Conservation (phyloP, 768 basidiomycete genomes). For the Fomitopsis serialis region DNA sequence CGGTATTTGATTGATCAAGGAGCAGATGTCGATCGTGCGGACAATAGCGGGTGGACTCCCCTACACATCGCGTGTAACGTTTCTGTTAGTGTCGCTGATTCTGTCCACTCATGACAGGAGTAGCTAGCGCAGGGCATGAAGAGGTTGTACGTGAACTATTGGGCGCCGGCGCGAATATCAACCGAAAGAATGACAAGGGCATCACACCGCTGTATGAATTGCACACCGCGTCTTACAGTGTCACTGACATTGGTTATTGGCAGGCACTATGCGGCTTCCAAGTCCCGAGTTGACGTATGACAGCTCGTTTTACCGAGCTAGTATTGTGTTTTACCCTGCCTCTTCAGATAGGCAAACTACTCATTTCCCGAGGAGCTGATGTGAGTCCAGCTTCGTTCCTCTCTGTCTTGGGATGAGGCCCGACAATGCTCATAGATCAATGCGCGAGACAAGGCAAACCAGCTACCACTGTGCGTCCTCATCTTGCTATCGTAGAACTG, state of each 20-base stretch:
- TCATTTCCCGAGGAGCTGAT: constrained; percentile 87
- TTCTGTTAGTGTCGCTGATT: neutral
- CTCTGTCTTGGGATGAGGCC: neutral
- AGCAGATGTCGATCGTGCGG: constrained; percentile 62
- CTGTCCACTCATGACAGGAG: neutral
- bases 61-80: constrained; percentile 69
- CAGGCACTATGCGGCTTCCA: constrained; percentile 93
- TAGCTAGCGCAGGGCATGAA: constrained; percentile 80
- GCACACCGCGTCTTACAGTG: neutral
- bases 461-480: constrained; percentile 72
- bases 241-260: constrained; percentile 1
- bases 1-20: constrained; percentile 66
- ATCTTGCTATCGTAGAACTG: neutral
- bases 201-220: constrained; percentile 70
- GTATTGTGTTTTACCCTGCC: constrained; percentile 5
- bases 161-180: constrained; percentile 80
- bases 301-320: neutral
- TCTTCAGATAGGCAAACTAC: constrained; percentile 74
- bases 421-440: constrained; percentile 66
- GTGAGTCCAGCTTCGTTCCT: constrained; percentile 42
- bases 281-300: constrained; percentile 75
- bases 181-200: constrained; percentile 76
- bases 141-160: constrained; percentile 71
- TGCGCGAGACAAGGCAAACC: constrained; percentile 88
- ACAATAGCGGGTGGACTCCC: constrained; percentile 70